Evolutionary conservation across 208 protist genomes (phyloP), one percentile per base, ranked within the genome.

Genomic region (Acanthamoeba divionensis): DNA sequence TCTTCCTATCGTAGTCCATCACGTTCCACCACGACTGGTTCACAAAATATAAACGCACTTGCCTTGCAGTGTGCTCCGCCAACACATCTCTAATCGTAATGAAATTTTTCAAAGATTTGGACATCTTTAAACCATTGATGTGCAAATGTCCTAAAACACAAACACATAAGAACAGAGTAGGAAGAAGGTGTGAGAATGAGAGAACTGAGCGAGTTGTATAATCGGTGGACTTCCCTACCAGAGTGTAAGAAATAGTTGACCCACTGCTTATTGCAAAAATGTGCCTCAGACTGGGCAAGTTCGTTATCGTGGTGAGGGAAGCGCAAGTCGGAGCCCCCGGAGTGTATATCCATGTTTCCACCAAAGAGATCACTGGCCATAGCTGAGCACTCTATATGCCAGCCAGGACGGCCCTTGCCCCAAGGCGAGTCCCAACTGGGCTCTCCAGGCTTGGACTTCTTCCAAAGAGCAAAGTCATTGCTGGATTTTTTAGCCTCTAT

Each of bases 231-330:
- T n/a, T n/a, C n/a, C n/a, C n/a, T n/a, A 29, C 26, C 36, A 41
- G 57, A 38, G 26, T 87, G 77, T 0, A 87, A 1, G 24, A 87
- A 87, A 21, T 87, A 87, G 33, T 87, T 87, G 10, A 26, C 54
- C 77, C 77, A 87, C 55, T 87, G 50, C 8, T 26, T 29, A 5
- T 38, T n/a, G 0, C 26, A 48, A 0, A 10, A 47, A 24, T 47
- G 55, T 13, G 79, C 97, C 93, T 98, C 98, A 71, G 95, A 96
- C 94, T 99, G 98, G 31, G 98, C 98, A 29, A 99, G 94, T 95
- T 99, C 98, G 91, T 99, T 99, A 85, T 99, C 98, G 95, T 99
- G 99, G 94, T 99, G 99, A 7, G 99, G 99, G 90, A 99, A 99
- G 91, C 98, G 98, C 12, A 99, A 94, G 91, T 99, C 99, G 62